Percentiles rank a stretch among this genome's conserved stretches.
These are phyloP conservation scores for Candida sp. DNA, from an alignment of 1,139 yeast species.

Conservation along the genomic window DNA sequence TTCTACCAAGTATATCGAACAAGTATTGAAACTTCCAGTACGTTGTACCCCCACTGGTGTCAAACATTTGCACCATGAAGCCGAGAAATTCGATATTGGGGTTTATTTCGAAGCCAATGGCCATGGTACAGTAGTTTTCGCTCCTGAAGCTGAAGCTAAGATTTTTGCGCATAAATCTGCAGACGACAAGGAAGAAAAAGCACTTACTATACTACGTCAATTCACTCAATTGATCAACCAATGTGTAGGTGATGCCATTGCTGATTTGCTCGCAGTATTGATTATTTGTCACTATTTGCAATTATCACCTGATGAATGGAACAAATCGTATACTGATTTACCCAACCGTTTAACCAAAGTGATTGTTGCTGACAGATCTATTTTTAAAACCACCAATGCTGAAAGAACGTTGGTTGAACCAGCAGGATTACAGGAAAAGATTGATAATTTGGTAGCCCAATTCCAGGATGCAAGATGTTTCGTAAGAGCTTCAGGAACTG, in stretches of 20 bases:
- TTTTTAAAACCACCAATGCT: slow-evolving; percentile 85
- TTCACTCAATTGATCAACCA: slow-evolving; percentile 81
- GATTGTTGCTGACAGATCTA: slow-evolving; percentile 74
- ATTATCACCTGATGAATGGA: slow-evolving; percentile 69
- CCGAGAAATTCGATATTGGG: slow-evolving; percentile 82
- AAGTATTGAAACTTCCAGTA: slow-evolving; percentile 70
- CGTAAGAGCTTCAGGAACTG: slow-evolving; percentile 98
- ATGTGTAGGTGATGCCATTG: slow-evolving; percentile 95
- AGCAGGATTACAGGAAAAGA: slow-evolving; percentile 66
- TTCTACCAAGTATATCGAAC: slow-evolving; percentile 69
- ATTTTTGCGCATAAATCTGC: slow-evolving; percentile 21
- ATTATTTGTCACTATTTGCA: slow-evolving; percentile 58
- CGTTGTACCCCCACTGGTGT: slow-evolving; percentile 95
- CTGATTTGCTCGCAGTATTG: slow-evolving; percentile 79
- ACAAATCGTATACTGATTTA: slow-evolving; percentile 70
- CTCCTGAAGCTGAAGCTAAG: slow-evolving; percentile 48
- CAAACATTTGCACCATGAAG: slow-evolving; percentile 90
- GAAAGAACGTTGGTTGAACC: slow-evolving; percentile 83
- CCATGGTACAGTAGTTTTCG: slow-evolving; percentile 94
- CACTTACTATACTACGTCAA: slow-evolving; percentile 51
- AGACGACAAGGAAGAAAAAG: slow-evolving; percentile 26
- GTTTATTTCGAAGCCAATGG: slow-evolving; percentile 98
- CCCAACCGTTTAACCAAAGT: slow-evolving; percentile 86
- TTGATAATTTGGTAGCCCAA: slow-evolving; percentile 61
- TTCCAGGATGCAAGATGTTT: slow-evolving; percentile 75